Base-by-base conservation (phyloP, 2,329 filamentous ascomycete species). In the Dothistroma pini region DNA sequence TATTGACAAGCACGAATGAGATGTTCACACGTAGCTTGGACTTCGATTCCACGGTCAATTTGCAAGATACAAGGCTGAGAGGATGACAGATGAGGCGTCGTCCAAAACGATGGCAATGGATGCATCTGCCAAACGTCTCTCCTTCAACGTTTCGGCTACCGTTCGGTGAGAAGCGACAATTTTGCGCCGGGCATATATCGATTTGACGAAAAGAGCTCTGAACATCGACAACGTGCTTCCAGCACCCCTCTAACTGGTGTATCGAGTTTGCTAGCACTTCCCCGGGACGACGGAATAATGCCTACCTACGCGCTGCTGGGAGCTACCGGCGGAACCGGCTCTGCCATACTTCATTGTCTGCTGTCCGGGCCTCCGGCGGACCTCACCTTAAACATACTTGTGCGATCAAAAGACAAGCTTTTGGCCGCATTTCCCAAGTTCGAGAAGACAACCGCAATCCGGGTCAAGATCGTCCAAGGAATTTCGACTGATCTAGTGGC, bases 351-450 rank as follows among this genome's bases (percentile, higher is more conserved):
- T 12, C 55, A 57, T 5, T 54, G 41, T 50, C 62, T 68, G 10
- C 60, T 68, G 3, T 35, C 34, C 29, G n/a, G 47, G 11, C 64
- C 64, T 11, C 63, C 64, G 0, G 52, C 53, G n/a, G 59, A 67
- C 57, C 57, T 70, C n/a, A 66, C 29, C 16, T 55, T 70, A 31
- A 66, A 66, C 52, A 62, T 69, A 59, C 63, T 68, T 55, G 61
- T 70, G 19, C 65, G 68, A 11, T 61, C 55, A 21, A 68, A 64
- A 52, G 12, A 53, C 19, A 68, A 69, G 50, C 65, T 69, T n/a
- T 25, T 64, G 48, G 57, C 63, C 52, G 50, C 50, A 22, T 67
- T 70, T 54, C 67, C 68, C 7, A 41, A 59, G 29, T 54, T 70
- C 6, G 60, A 66, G 67, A 5, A 19, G 41, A n/a, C 41, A 44